Base-by-base conservation (phyloP, 345 rosid species). In the Cardamine resedifolia region DNA sequence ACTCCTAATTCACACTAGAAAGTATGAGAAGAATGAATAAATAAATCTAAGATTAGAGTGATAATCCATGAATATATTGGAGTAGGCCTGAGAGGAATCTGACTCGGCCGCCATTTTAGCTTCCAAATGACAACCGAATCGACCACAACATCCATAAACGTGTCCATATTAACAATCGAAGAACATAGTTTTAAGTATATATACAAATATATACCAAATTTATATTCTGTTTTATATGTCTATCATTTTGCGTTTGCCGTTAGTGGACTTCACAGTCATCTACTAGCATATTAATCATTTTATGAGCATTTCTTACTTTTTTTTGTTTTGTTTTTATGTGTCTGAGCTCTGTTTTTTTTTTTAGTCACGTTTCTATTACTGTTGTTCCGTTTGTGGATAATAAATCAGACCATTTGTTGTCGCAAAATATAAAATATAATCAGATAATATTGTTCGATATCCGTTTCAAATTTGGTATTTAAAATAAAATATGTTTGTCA, bases 181-280 rank as follows among this genome's bases (percentile, higher is more conserved):
- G 36, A 59, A 58, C 47, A 58, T 34, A 68, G 23, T 39, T 27
- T 55, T 58, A 43, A 5, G 2, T 26, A 26, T 15, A 18, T 59
- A 38, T 51, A 23, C n/a, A 9, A 10, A 21, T 26, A 60, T 71
- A 34, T 51, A 4, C 33, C 33, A 70, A 31, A 70, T 15, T 16
- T 70, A 3, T 44, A 57, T 12, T 38, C 7, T 52, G 31, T 28
- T 62, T n/a, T 9, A 12, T 39, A 3, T 51, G 27, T 50, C 15
- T 28, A 7, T 28, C 28, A 28, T 49, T 16, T 44, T 44, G 24
- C 18, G 4, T 9, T 69, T 59, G 75, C n/a, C 27, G 19, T 21
- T 52, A 72, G 71, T 64, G 71, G 72, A 73, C 58, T 73, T 66
- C 45, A 66, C 52, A 45, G 43, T 73, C 66, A 73, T 44, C 26